Percentiles rank a stretch among this genome's conserved stretches.
Evolutionary conservation across 768 basidiomycete genomes (phyloP).

Genomic region (Pleurotus sapidus): DNA sequence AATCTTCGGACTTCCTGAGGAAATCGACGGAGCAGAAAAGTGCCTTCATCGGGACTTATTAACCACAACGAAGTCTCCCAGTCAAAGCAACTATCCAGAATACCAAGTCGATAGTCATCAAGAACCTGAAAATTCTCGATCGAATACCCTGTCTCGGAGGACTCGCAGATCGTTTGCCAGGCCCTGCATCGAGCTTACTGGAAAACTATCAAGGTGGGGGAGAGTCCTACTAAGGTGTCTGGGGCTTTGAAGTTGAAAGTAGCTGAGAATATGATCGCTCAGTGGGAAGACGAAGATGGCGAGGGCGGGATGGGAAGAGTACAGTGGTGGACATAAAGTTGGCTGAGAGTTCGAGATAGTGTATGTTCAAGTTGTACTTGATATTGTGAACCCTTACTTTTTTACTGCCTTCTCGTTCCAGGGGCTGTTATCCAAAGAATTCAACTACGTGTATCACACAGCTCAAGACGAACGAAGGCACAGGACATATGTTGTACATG

Average conservation of each 20-base stretch:
- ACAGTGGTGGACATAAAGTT: too few relatives aligned
- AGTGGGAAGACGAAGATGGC: not conserved
- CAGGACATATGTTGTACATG: too few relatives aligned
- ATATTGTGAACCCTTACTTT: too few relatives aligned
- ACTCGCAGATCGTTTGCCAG: not conserved
- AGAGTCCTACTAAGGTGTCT: not conserved
- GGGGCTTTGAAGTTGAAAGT: not conserved
- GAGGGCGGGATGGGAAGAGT: too few relatives aligned
- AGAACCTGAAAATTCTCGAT: constrained; percentile 11
- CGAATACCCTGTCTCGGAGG: constrained; percentile 12
- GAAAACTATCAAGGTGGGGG: not conserved
- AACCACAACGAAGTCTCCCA: not conserved
- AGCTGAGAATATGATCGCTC: not conserved
- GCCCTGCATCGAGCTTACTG: not conserved
- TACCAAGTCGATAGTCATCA: constrained; percentile 11
- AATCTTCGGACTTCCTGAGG: constrained; percentile 28
- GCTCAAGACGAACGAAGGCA: too few relatives aligned
- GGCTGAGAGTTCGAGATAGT: too few relatives aligned
- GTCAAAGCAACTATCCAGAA: constrained; percentile 12
- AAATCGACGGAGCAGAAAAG: constrained; percentile 13
- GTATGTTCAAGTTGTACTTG: too few relatives aligned
- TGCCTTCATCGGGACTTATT: not conserved
- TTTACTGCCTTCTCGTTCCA: too few relatives aligned
- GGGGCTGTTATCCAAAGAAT: too few relatives aligned
- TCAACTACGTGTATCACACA: too few relatives aligned